These are phyloP conservation scores for Podospora appendiculata DNA, from an alignment of 495 filamentous ascomycete genomes.

Conservation along the genomic window DNA sequence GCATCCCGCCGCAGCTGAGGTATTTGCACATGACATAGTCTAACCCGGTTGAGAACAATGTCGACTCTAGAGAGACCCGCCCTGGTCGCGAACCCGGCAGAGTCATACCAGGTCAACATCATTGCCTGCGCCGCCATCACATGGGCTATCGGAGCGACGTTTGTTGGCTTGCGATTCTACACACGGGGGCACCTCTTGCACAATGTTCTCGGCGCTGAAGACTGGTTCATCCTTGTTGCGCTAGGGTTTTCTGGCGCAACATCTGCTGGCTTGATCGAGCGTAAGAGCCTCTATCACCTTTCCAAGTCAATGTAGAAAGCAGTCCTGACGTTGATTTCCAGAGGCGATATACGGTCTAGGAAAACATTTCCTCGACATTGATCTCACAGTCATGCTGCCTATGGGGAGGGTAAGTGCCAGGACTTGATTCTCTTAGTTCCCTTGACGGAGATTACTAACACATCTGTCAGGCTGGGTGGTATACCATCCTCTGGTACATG, in stretches of 20 bases:
- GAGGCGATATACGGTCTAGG: slow-evolving; percentile 15
- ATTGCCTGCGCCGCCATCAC: slow-evolving; percentile 17
- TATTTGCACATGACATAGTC: no score
- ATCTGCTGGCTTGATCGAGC: slow-evolving; percentile 12
- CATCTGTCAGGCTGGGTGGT: slow-evolving; percentile 16
- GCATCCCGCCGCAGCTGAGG: no score
- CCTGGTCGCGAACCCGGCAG: slow-evolving; percentile 10
- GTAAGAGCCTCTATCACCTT: slow-evolving; percentile 1
- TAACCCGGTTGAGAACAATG: background rate
- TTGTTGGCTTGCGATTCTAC: slow-evolving; percentile 20
- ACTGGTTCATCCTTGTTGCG: slow-evolving; percentile 18
- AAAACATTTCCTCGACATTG: slow-evolving; percentile 12
- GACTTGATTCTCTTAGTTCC: background rate
- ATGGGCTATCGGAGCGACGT: slow-evolving; percentile 10
- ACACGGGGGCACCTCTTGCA: slow-evolving; percentile 9
- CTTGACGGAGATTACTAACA: background rate
- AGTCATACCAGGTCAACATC: slow-evolving; percentile 15
- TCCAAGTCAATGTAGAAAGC: background rate
- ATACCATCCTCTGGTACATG: slow-evolving; percentile 20
- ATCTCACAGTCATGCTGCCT: slow-evolving; percentile 1
- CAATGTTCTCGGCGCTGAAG: slow-evolving; percentile 14
- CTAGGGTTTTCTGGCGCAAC: slow-evolving; percentile 14
- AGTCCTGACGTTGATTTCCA: background rate
- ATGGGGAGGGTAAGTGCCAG: slow-evolving; percentile 9
- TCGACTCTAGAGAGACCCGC: background rate